A percentile compares a stretch with the other conserved stretches of the same genome.
Evolutionary conservation across 257 asterid species (phyloP).

Genomic region (Nicotiana benthamiana): DNA sequence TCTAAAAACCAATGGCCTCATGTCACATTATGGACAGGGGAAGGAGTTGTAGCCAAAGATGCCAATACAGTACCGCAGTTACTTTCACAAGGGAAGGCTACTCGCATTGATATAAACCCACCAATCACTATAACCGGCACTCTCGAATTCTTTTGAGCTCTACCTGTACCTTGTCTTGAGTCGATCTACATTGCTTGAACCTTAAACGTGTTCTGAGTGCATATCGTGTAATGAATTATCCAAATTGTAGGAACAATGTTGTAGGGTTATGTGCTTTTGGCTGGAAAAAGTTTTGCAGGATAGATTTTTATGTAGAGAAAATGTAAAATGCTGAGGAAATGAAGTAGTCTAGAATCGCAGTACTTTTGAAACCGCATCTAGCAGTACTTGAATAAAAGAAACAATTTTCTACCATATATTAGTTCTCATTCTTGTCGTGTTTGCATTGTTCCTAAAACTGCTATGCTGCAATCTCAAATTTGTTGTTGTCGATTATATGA

Average conservation of each 20-base stretch:
- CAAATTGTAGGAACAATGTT: slow-evolving; percentile 16
- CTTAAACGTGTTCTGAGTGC: background rate
- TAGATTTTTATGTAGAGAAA: background rate
- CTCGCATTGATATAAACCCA: slow-evolving; percentile 61
- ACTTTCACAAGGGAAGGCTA: slow-evolving; percentile 61
- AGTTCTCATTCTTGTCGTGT: background rate
- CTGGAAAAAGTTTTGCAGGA: background rate
- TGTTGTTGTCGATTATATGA: background rate
- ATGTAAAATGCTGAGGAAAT: background rate
- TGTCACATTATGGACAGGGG: slow-evolving; percentile 72
- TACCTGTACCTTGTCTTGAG: background rate
- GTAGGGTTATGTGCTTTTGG: slow-evolving; percentile 12
- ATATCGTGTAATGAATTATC: slow-evolving; percentile 4
- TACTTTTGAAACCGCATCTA: background rate
- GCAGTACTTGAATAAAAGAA: background rate
- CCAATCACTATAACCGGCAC: slow-evolving; percentile 59
- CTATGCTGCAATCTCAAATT: background rate
- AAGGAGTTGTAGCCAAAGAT: slow-evolving; percentile 58
- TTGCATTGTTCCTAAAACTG: background rate
- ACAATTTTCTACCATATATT: background rate
- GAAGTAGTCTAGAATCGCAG: background rate
- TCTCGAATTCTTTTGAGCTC: slow-evolving; percentile 42
- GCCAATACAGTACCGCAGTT: slow-evolving; percentile 65
- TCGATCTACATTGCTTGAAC: background rate
- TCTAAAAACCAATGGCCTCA: slow-evolving; percentile 90